Percentiles rank a stretch among this genome's conserved stretches.
These are phyloP conservation scores for Takakia lepidozioides DNA, from an alignment of 225 moss, liverwort and hornwort species.

Conservation along the genomic window DNA sequence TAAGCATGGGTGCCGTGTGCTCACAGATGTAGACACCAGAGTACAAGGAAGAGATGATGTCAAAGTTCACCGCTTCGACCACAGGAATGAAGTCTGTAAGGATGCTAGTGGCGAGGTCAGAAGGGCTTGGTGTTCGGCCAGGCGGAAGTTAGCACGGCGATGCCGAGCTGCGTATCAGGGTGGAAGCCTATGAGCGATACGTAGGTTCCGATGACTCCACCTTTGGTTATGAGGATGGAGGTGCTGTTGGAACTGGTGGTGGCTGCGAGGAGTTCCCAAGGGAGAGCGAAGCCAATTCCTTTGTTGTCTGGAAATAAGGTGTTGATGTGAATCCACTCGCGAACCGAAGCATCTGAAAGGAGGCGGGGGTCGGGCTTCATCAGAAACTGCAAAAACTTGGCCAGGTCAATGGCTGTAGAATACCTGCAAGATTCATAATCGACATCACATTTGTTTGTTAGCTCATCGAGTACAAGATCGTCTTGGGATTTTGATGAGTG, in stretches of 20 bases:
- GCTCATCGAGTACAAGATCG: no score
- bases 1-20: slow-evolving; percentile 15
- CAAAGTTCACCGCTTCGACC: slow-evolving; percentile 20
- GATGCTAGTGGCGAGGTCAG: slow-evolving; percentile 10
- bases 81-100: slow-evolving; percentile 31
- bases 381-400: slow-evolving; percentile 39
- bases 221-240: slow-evolving; percentile 28
- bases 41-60: slow-evolving; percentile 14
- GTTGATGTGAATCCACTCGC: slow-evolving; percentile 28
- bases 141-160: slow-evolving; percentile 32
- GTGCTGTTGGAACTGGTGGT: slow-evolving; percentile 20
- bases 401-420: slow-evolving; percentile 42
- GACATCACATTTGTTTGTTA: no score
- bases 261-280: slow-evolving; percentile 37
- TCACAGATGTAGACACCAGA: slow-evolving; percentile 31
- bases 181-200: slow-evolving; percentile 35
- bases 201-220: slow-evolving; percentile 33
- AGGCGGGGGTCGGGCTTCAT: slow-evolving; percentile 14
- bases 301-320: slow-evolving; percentile 23
- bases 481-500: no score
- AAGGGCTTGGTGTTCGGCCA: slow-evolving; percentile 9
- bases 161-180: slow-evolving; percentile 28
- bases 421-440: slow-evolving; percentile 17
- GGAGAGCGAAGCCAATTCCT: slow-evolving; percentile 22
- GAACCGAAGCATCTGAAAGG: slow-evolving; percentile 21